Base-by-base conservation (phyloP, 441 rosid genomes). In the Sinapis alba region DNA sequence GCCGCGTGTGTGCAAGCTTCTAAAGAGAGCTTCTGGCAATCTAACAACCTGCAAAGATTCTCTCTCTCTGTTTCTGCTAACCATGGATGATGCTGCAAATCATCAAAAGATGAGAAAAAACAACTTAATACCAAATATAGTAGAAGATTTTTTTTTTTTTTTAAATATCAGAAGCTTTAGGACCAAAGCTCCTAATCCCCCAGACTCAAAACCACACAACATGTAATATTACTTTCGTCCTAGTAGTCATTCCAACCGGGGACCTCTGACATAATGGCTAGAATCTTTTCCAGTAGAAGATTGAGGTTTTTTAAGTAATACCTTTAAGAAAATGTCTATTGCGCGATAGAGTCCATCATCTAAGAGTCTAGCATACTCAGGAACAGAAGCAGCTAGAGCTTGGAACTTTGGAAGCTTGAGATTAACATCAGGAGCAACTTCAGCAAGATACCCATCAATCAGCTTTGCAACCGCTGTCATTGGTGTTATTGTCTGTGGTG, bases 1-100 rank as follows among this genome's bases (percentile, higher is more conserved):
- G 99, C 98, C 0, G 99, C 99, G 30, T 96, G 99, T 18, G 98
- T 91, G 82, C 99, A 96, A 6, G 99, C 99, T 81, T 96, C 99
- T 78, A 96, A 51, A 15, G 99, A 96, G 71, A 96, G 95, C 81
- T 95, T 95, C 83, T 95, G 98, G 78, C 99, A 93, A 80, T 93
- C 99, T 86, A 95, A 85, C 68, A 91, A 75, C 78, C 95, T 77
- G 84, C 97, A 93, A 19, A 96, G 94, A 61, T 90, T 93, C 74
- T 96, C 98, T 79, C 97, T 87, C 54, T 96, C 97, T 0, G 94
- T 77, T 83, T 96, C 99, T 0, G 89, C 83, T 76, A 91, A 78
- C 98, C 97, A 93, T 0, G 97, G 97, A 82, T 96, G 99, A 54
- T 97, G 89, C 99, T 95, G 95, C 86, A 76, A 47, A 62, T 45